Evolutionary conservation across 1,139 yeast genomes (phyloP).

Genomic region (Debaryomycetaceae sp.): DNA sequence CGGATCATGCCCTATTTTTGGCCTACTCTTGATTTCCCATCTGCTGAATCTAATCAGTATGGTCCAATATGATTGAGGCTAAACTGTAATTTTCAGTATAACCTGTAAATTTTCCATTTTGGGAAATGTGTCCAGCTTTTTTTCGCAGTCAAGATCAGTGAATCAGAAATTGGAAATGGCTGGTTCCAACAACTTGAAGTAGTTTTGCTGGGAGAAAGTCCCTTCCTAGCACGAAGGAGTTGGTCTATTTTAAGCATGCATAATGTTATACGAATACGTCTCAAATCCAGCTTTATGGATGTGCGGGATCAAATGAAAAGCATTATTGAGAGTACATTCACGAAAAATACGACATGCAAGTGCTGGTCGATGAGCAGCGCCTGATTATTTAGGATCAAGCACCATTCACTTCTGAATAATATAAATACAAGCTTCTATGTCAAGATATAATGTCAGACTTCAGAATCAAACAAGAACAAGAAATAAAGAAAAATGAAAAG

Average conservation of each 20-base stretch:
- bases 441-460: background rate
- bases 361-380: background rate
- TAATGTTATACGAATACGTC: background rate
- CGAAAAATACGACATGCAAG: background rate
- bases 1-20: background rate
- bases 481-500: constrained; percentile 9
- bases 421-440: background rate
- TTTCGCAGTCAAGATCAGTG: background rate
- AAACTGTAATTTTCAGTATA: background rate
- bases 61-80: background rate
- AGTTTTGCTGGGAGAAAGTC: background rate
- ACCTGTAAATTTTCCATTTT: background rate
- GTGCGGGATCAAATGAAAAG: background rate
- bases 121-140: background rate
- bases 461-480: background rate
- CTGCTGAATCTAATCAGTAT: background rate
- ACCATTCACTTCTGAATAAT: background rate
- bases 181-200: background rate
- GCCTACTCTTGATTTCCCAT: background rate
- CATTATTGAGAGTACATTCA: background rate
- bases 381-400: background rate
- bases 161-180: background rate
- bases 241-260: background rate
- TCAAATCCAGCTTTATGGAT: background rate
- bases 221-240: background rate